phyloP scores from a whole-genome alignment of 371 early-diverging fungal genomes.

The Apophysomyces trapeziformis region DNA sequence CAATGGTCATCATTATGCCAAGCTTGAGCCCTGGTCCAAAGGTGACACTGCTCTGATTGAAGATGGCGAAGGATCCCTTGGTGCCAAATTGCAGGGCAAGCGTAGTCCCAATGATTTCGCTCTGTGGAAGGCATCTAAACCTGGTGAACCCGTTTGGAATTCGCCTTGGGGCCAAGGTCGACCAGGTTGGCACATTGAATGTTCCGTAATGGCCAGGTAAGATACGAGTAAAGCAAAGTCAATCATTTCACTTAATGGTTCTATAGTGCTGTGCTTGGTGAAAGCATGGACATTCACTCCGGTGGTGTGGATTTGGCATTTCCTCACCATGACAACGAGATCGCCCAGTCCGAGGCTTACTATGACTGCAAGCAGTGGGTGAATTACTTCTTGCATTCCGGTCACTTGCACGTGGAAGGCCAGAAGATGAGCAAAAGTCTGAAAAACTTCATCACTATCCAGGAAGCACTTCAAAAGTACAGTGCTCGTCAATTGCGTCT shows the following conservation, averaged over 20 bases:
- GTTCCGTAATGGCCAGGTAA: slow-evolving; percentile 96
- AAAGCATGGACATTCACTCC: slow-evolving; percentile 96
- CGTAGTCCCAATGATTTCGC: slow-evolving; percentile 93
- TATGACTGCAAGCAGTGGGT: slow-evolving; percentile 95
- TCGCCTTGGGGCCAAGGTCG: slow-evolving; percentile 96
- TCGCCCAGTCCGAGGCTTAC: slow-evolving; percentile 98
- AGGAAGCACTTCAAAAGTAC: slow-evolving; percentile 87
- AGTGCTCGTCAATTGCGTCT: slow-evolving; percentile 92
- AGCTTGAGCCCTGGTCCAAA: slow-evolving; percentile 90
- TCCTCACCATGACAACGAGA: slow-evolving; percentile 99
- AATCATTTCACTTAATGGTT: neutral
- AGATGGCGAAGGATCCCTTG: slow-evolving; percentile 93
- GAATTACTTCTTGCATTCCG: slow-evolving; percentile 99
- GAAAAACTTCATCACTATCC: slow-evolving; percentile 98
- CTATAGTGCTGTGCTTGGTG: slow-evolving; percentile 84
- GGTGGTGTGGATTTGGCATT: slow-evolving; percentile 99
- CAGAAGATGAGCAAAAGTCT: slow-evolving; percentile 99
- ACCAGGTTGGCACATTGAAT: slow-evolving; percentile 99
- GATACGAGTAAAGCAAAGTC: neutral
- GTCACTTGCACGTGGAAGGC: slow-evolving; percentile 98
- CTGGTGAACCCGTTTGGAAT: slow-evolving; percentile 97
- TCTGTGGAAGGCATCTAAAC: slow-evolving; percentile 98
- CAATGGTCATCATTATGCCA: slow-evolving; percentile 88
- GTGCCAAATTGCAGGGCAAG: slow-evolving; percentile 75
- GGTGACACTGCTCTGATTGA: slow-evolving; percentile 79